Percentiles rank a stretch among this genome's conserved stretches.
phyloP scores from a whole-genome alignment of 331 rosid genomes.

The Quercus tomentella region DNA sequence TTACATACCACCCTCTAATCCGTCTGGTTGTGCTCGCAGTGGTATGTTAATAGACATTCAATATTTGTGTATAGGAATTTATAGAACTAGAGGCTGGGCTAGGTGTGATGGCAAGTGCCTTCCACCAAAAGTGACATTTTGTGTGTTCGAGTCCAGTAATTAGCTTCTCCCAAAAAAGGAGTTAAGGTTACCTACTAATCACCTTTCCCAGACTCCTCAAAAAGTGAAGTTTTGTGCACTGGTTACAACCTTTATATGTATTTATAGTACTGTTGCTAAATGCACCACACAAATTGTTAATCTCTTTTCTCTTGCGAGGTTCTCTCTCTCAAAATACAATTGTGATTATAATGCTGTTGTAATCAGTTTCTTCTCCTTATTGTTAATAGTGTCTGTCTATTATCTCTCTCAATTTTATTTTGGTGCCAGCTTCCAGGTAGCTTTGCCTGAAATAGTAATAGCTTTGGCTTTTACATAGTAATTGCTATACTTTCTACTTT shows the following conservation, averaged over 20 bases:
- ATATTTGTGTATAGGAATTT: constrained; percentile 3
- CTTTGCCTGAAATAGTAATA: not conserved
- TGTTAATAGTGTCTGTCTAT: not conserved
- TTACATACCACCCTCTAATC: constrained; percentile 76
- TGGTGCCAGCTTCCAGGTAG: not conserved
- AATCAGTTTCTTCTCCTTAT: not conserved
- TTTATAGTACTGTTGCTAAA: not conserved
- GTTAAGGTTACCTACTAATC: too few relatives aligned
- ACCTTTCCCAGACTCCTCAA: too few relatives aligned
- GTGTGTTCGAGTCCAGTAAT: too few relatives aligned
- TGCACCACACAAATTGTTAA: not conserved
- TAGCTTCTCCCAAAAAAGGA: too few relatives aligned
- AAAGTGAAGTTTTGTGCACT: too few relatives aligned
- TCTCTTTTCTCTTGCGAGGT: not conserved
- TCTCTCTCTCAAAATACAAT: not conserved
- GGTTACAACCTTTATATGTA: not conserved
- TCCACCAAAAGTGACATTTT: too few relatives aligned
- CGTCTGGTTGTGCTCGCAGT: constrained; percentile 96
- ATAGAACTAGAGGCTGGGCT: too few relatives aligned
- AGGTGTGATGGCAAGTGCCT: too few relatives aligned
- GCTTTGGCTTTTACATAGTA: not conserved
- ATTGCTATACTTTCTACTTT: not conserved
- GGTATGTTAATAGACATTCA: constrained; percentile 47
- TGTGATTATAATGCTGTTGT: not conserved
- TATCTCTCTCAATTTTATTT: not conserved